Evolutionary conservation across 345 rosid genomes (phyloP).

Genomic region (Acer campestre): DNA sequence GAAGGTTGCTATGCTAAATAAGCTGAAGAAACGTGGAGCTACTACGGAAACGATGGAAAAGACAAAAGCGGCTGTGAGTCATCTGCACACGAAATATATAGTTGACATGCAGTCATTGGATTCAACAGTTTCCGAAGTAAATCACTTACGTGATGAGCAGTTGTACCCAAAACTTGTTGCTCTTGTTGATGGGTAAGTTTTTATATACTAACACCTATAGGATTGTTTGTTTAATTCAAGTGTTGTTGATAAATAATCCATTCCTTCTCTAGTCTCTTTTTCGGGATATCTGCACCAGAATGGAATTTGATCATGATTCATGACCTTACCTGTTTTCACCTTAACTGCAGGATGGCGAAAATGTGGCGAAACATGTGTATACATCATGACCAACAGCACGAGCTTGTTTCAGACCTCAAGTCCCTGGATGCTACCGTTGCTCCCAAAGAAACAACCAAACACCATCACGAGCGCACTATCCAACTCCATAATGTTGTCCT

Average conservation of each 20-base stretch:
- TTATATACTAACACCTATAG: neutral
- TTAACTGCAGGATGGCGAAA: constrained; percentile 66
- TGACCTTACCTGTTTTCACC: constrained; percentile 4
- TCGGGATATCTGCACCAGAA: neutral
- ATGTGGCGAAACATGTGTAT: constrained; percentile 81
- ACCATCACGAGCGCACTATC: constrained; percentile 71
- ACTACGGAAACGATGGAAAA: constrained; percentile 83
- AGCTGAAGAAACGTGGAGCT: constrained; percentile 79
- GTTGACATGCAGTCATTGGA: constrained; percentile 99
- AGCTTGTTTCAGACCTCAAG: constrained; percentile 63
- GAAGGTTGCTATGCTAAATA: constrained; percentile 70
- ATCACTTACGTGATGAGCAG: constrained; percentile 82
- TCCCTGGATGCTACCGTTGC: constrained; percentile 58
- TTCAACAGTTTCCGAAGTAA: constrained; percentile 88
- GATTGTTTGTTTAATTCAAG: neutral
- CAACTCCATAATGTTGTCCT: constrained; percentile 64
- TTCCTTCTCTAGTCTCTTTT: neutral
- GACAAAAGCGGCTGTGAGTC: constrained; percentile 91
- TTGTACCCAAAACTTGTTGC: constrained; percentile 79
- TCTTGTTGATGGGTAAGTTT: constrained; percentile 76
- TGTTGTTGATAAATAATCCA: neutral
- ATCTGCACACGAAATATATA: constrained; percentile 86
- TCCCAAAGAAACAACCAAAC: constrained; percentile 73
- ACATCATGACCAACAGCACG: constrained; percentile 75
- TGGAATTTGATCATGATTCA: constrained; percentile 13